Evolutionary conservation across 768 basidiomycete species (phyloP).

Genomic region (Strobilomyces confusus): DNA sequence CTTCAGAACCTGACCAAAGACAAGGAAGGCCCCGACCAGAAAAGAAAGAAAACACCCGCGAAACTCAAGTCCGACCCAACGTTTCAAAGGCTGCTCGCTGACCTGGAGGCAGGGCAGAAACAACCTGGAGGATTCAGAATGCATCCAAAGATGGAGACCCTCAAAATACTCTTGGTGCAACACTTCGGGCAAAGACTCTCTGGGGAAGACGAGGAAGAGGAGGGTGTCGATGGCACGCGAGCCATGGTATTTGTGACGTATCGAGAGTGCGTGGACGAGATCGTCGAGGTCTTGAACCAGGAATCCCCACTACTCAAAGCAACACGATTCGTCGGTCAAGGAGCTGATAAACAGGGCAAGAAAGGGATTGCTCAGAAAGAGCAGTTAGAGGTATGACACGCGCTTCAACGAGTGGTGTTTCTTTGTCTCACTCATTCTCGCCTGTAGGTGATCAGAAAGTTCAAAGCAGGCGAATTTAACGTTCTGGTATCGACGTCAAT

Average conservation of each 20-base stretch:
- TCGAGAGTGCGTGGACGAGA: conserved; percentile 86
- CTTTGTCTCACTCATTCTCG: conserved; percentile 7
- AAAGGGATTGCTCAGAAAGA: conserved; percentile 90
- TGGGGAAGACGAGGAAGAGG: conserved; percentile 36
- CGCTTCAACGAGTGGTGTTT: neutral
- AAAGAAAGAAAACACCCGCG: conserved; percentile 36
- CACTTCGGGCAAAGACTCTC: conserved; percentile 57
- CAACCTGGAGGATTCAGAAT: conserved; percentile 45
- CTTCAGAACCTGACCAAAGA: conserved; percentile 51
- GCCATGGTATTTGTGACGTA: conserved; percentile 96
- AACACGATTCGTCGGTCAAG: conserved; percentile 88
- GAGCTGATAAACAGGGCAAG: conserved; percentile 75
- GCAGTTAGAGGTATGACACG: conserved; percentile 69
- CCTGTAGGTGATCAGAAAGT: conserved; percentile 73
- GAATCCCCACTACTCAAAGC: conserved; percentile 79
- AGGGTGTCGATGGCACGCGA: conserved; percentile 44
- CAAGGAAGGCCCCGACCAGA: conserved; percentile 27
- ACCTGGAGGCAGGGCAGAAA: conserved; percentile 57
- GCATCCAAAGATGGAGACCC: conserved; percentile 92
- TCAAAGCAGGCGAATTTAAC: conserved; percentile 85
- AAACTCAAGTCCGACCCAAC: conserved; percentile 50
- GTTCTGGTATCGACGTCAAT: conserved; percentile 94
- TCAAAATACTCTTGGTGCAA: conserved; percentile 68
- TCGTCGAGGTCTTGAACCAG: conserved; percentile 73
- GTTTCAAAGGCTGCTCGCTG: conserved; percentile 62